Percentiles rank a stretch among this genome's conserved stretches.
Conservation (phyloP, 2,329 filamentous ascomycete species). For the Hypoxylon sp. region DNA sequence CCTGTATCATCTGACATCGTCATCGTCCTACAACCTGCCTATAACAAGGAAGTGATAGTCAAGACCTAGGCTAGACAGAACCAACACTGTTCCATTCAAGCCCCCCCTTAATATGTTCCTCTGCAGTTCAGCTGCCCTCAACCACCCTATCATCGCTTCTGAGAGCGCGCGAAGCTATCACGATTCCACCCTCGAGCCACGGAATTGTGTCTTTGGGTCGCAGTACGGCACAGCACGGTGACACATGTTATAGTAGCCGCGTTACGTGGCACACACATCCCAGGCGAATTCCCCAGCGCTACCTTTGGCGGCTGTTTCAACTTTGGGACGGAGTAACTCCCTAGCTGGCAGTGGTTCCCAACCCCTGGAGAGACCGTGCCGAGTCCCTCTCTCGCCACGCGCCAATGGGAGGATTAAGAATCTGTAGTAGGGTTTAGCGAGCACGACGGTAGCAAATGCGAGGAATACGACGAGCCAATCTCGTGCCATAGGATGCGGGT, state of each 20-base stretch:
- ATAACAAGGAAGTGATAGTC: not conserved
- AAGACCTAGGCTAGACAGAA: not conserved
- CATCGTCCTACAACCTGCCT: not conserved
- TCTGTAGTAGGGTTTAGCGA: not conserved
- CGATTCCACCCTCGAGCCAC: not conserved
- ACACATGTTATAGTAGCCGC: not conserved
- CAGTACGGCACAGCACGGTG: slow-evolving; percentile 27
- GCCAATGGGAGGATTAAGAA: not conserved
- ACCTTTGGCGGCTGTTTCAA: not conserved
- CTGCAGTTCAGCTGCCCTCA: not conserved
- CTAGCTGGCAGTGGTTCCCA: not conserved
- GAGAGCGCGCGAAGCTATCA: not conserved
- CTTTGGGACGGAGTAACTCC: not conserved
- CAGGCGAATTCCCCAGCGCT: not conserved
- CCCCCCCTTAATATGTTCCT: not conserved
- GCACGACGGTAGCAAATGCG: not conserved
- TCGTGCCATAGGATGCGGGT: not conserved
- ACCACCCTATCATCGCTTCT: not conserved
- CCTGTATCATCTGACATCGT: not conserved
- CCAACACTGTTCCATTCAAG: not conserved
- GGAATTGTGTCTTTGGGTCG: slow-evolving; percentile 5
- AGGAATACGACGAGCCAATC: not conserved
- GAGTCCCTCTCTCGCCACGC: not conserved
- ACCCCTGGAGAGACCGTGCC: not conserved
- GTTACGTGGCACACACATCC: not conserved